Conservation (phyloP, 176 grass and related monocot genomes). For the Carex littledalei region DNA sequence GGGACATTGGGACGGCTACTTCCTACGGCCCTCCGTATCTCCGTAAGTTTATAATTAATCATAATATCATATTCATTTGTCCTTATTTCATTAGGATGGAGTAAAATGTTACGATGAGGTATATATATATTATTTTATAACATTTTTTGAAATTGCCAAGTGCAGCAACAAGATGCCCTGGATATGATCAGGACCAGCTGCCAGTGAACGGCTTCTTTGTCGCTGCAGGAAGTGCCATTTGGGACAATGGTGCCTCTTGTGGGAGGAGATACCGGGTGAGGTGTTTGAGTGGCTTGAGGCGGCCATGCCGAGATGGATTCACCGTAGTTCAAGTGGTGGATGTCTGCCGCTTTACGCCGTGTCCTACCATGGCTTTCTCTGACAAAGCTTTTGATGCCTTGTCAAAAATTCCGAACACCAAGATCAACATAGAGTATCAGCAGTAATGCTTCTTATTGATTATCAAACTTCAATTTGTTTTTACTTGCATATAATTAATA, state of each 20-base stretch:
- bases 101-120: too few species aligned
- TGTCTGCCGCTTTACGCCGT: slow-evolving; percentile 12
- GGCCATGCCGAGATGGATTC: slow-evolving; percentile 34
- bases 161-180: slow-evolving; percentile 34
- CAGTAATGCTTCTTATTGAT: slow-evolving; percentile 15
- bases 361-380: slow-evolving; percentile 34
- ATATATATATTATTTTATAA: too few species aligned
- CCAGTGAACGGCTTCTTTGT: slow-evolving; percentile 33
- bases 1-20: slow-evolving; percentile 34
- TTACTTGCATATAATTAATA: background rate
- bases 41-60: slow-evolving; percentile 11
- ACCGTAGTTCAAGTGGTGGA: slow-evolving; percentile 35
- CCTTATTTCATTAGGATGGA: too few species aligned
- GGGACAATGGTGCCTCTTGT: slow-evolving; percentile 43
- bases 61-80: too few species aligned
- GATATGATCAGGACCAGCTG: slow-evolving; percentile 25
- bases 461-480: background rate
- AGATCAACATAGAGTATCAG: slow-evolving; percentile 40
- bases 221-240: slow-evolving; percentile 24
- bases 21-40: slow-evolving; percentile 39
- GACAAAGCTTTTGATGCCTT: slow-evolving; percentile 29
- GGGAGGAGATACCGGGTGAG: slow-evolving; percentile 35
- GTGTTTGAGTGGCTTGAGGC: slow-evolving; percentile 32
- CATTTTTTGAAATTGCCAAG: background rate
- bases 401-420: slow-evolving; percentile 29